phyloP scores from a whole-genome alignment of 495 filamentous ascomycete species.

The Darksidea phi region DNA sequence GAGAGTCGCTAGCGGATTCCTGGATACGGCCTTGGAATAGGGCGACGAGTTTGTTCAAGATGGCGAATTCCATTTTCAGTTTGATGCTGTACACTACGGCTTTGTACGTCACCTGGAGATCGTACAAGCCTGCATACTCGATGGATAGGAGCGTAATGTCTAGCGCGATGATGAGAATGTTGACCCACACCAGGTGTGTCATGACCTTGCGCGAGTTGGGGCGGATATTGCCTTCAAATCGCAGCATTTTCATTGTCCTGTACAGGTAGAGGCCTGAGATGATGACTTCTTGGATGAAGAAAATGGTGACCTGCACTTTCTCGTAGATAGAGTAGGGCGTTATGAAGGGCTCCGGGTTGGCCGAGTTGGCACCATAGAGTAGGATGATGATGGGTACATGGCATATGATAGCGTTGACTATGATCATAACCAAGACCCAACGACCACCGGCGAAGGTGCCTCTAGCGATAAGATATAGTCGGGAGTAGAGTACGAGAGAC shows the following conservation, averaged over 20 bases:
- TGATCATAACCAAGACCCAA: constrained; percentile 30
- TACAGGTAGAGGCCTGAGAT: constrained; percentile 28
- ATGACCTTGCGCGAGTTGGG: constrained; percentile 14
- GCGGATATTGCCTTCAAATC: constrained; percentile 16
- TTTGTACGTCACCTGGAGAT: constrained; percentile 39
- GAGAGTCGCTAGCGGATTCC: constrained; percentile 2
- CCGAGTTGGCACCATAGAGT: constrained; percentile 21
- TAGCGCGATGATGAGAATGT: constrained; percentile 36
- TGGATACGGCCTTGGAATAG: constrained; percentile 20
- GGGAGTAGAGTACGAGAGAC: constrained; percentile 27
- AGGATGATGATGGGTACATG: constrained; percentile 28
- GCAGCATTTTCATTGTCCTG: constrained; percentile 12
- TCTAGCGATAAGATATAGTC: constrained; percentile 21
- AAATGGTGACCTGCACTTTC: constrained; percentile 29
- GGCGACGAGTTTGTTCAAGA: constrained; percentile 40
- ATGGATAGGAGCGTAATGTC: constrained; percentile 34
- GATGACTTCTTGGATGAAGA: constrained; percentile 26
- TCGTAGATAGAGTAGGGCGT: constrained; percentile 30
- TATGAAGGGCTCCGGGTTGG: constrained; percentile 13
- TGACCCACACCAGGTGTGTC: constrained; percentile 35
- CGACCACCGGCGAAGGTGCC: constrained; percentile 2
- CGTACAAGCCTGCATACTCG: constrained; percentile 37
- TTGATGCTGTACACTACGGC: constrained; percentile 44
- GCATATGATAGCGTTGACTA: constrained; percentile 19
- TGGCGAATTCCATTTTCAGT: constrained; percentile 45